Conservation (phyloP, 768 basidiomycete genomes). For the Leccinum uliginosum region DNA sequence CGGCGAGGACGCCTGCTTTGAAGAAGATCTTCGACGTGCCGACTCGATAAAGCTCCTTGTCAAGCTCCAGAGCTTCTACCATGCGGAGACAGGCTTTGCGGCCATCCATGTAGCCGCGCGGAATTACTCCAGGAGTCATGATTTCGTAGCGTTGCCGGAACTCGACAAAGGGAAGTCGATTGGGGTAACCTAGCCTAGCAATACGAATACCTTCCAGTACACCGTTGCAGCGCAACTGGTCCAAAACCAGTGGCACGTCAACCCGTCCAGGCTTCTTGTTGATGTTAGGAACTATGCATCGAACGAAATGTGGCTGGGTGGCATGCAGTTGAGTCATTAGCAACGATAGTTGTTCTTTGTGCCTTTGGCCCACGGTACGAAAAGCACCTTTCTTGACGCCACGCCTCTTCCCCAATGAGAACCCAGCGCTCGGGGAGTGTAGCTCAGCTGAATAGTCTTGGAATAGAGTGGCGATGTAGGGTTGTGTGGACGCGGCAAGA, state of each 20-base stretch:
- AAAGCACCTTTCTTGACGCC: constrained; percentile 93
- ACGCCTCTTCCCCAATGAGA: constrained; percentile 57
- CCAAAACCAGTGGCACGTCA: constrained; percentile 91
- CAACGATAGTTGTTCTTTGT: constrained; percentile 91
- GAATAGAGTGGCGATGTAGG: constrained; percentile 80
- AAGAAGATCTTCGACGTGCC: constrained; percentile 99
- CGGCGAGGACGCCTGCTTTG: constrained; percentile 96
- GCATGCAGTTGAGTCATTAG: constrained; percentile 88
- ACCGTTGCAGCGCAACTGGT: constrained; percentile 97
- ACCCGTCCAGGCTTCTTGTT: constrained; percentile 88
- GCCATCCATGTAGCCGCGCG: constrained; percentile 96
- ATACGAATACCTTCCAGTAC: constrained; percentile 98
- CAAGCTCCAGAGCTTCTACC: constrained; percentile 84
- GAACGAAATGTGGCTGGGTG: constrained; percentile 96
- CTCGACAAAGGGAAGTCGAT: constrained; percentile 93
- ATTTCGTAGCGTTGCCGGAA: constrained; percentile 97
- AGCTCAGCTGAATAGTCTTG: constrained; percentile 65
- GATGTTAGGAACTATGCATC: constrained; percentile 95
- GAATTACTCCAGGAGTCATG: constrained; percentile 89
- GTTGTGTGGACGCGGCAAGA: constrained; percentile 75
- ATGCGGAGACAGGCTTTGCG: constrained; percentile 90
- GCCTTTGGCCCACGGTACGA: constrained; percentile 90
- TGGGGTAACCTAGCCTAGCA: constrained; percentile 94
- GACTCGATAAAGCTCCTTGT: constrained; percentile 79
- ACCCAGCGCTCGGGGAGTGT: constrained; percentile 32